These are phyloP conservation scores for Ceratocystis alfenasii DNA, from an alignment of 2,329 filamentous ascomycete species.

Conservation along the genomic window DNA sequence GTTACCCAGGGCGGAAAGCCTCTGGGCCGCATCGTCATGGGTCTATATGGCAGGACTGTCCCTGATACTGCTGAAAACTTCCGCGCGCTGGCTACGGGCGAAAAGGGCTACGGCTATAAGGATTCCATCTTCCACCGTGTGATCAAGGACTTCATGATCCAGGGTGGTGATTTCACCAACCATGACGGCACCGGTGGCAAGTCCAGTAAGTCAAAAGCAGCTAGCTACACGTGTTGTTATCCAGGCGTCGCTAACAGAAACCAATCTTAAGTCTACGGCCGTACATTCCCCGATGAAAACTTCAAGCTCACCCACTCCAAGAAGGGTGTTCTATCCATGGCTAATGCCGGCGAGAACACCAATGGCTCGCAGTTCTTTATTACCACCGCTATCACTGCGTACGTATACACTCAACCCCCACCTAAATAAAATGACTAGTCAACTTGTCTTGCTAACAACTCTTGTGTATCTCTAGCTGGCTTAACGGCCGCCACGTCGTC, in stretches of 20 bases:
- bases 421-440: background rate
- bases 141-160: conserved; percentile 86
- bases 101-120: conserved; percentile 77
- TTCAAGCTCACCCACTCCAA: conserved; percentile 90
- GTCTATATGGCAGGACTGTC: conserved; percentile 77
- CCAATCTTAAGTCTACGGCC: conserved; percentile 58
- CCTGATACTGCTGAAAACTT: conserved; percentile 66
- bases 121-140: conserved; percentile 79
- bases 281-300: conserved; percentile 80
- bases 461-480: conserved; percentile 44
- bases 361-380: conserved; percentile 89
- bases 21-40: conserved; percentile 64
- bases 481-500: conserved; percentile 74
- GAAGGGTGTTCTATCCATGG: conserved; percentile 74
- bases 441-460: background rate
- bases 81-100: conserved; percentile 68
- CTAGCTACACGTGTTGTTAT: background rate
- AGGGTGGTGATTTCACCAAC: conserved; percentile 79
- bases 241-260: background rate
- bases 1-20: conserved; percentile 63
- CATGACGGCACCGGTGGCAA: conserved; percentile 75
- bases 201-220: conserved; percentile 48
- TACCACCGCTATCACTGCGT: conserved; percentile 68
- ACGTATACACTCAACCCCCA: conserved; percentile 29
- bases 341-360: conserved; percentile 73